Evolutionary conservation across 2,329 filamentous ascomycete genomes (phyloP).

Genomic region (Sporothrix humicola): DNA sequence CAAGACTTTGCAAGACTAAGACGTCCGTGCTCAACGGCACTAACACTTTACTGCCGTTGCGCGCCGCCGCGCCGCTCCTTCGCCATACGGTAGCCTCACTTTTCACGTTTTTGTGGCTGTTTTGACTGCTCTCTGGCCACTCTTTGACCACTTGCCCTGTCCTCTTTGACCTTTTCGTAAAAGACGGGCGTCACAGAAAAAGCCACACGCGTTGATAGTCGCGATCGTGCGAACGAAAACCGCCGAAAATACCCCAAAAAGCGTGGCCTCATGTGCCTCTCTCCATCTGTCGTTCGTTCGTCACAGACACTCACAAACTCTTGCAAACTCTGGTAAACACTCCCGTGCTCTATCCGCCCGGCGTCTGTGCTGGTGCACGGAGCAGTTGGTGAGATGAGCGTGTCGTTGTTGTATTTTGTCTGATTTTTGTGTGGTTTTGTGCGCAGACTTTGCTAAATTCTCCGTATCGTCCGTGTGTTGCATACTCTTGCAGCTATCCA

Average conservation of each 20-base stretch:
- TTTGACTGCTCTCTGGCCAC: background rate
- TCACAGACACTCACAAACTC: too few species aligned
- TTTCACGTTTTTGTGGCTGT: background rate
- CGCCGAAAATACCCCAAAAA: too few species aligned
- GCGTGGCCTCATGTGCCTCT: too few species aligned
- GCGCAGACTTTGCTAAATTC: background rate
- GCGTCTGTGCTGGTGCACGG: slow-evolving; percentile 12
- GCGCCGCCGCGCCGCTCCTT: background rate
- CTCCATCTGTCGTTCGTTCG: too few species aligned
- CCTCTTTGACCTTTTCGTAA: background rate
- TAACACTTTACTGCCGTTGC: background rate
- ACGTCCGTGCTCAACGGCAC: slow-evolving; percentile 19
- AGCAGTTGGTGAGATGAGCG: background rate
- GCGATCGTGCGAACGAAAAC: too few species aligned
- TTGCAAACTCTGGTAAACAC: too few species aligned
- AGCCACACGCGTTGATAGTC: background rate
- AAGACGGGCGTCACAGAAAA: background rate
- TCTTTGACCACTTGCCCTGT: background rate
- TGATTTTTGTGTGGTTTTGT: background rate
- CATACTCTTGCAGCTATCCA: background rate
- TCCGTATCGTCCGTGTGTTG: slow-evolving; percentile 2
- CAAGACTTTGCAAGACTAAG: background rate
- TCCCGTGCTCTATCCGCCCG: background rate
- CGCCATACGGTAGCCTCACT: background rate
- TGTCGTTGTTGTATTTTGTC: background rate